Percentiles rank a stretch among this genome's conserved stretches.
Conservation (phyloP, 176 grass and related monocot species). For the Raddia guianensis region DNA sequence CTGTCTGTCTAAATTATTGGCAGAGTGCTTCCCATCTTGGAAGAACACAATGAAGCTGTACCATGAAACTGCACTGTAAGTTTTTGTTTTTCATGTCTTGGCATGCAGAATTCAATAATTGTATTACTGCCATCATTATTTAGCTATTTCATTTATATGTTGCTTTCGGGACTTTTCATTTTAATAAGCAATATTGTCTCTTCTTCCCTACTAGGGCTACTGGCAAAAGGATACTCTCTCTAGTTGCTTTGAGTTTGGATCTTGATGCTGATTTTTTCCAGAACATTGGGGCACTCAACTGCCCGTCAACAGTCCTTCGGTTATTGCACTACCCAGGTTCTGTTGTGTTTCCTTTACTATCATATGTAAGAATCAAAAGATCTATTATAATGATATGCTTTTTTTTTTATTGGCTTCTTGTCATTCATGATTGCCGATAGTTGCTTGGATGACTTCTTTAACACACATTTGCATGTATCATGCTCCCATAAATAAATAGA, state of each 20-base stretch:
- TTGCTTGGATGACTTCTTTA: conserved; percentile 23
- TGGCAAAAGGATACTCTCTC: conserved; percentile 58
- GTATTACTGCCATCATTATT: neutral
- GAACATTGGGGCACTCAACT: conserved; percentile 35
- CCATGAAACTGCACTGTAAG: conserved; percentile 62
- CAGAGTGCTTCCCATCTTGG: conserved; percentile 69
- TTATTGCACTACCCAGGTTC: conserved; percentile 82
- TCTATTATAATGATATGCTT: conserved; percentile 20
- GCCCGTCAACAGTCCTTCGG: conserved; percentile 51
- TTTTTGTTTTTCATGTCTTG: conserved; percentile 11
- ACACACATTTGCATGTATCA: neutral
- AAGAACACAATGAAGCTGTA: conserved; percentile 73
- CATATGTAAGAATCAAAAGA: conserved; percentile 5
- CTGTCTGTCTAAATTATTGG: conserved; percentile 42
- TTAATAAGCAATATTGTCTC: neutral
- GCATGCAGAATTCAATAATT: neutral
- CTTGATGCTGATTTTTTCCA: conserved; percentile 74
- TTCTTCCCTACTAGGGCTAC: conserved; percentile 45
- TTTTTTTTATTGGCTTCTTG: neutral
- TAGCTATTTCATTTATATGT: neutral
- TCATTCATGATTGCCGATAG: conserved; percentile 6
- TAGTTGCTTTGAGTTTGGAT: conserved; percentile 73
- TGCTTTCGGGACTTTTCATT: neutral
- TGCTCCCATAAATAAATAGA: neutral
- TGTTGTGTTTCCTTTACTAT: conserved; percentile 18